Evolutionary conservation across 805 yeast genomes (phyloP).

Genomic region (Saccharomycopsis javanensis): DNA sequence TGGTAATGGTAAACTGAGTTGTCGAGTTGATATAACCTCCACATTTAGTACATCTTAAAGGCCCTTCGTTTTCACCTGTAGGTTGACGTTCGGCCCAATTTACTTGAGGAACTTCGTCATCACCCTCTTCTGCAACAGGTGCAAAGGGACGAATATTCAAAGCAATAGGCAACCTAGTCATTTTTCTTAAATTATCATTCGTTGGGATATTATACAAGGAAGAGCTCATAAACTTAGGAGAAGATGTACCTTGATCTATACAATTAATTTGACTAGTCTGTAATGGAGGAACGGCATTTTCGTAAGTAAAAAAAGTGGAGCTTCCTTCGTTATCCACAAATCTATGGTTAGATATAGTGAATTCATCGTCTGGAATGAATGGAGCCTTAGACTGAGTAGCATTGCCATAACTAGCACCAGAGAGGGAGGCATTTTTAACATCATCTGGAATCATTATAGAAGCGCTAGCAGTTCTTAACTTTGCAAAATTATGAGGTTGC

Average conservation of each 20-base stretch:
- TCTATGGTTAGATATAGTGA: conserved; percentile 27
- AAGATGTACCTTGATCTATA: conserved; percentile 76
- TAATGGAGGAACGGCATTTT: conserved; percentile 73
- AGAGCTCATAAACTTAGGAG: conserved; percentile 69
- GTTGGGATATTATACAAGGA: conserved; percentile 79
- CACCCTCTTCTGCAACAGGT: conserved; percentile 37
- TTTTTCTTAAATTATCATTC: conserved; percentile 54
- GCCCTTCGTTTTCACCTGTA: conserved; percentile 32
- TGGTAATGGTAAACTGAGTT: conserved; percentile 50
- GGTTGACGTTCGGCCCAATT: conserved; percentile 24
- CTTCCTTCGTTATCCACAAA: conserved; percentile 28
- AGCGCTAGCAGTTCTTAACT: conserved; percentile 1
- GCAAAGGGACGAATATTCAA: conserved; percentile 82
- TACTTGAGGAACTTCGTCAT: conserved; percentile 53
- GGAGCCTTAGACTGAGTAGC: not conserved
- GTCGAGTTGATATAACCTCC: conserved; percentile 78
- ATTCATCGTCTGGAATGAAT: conserved; percentile 5
- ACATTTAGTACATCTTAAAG: conserved; percentile 88
- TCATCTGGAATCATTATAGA: conserved; percentile 8
- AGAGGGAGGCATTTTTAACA: not conserved
- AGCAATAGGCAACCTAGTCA: conserved; percentile 74
- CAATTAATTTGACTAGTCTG: conserved; percentile 63
- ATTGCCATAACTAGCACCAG: not conserved
- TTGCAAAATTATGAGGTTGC: not conserved
- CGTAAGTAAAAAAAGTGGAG: conserved; percentile 55